A percentile compares a stretch with the other conserved stretches of the same genome.
Conservation (phyloP, 2,329 filamentous ascomycete genomes). For the Ophiostoma perfectum region DNA sequence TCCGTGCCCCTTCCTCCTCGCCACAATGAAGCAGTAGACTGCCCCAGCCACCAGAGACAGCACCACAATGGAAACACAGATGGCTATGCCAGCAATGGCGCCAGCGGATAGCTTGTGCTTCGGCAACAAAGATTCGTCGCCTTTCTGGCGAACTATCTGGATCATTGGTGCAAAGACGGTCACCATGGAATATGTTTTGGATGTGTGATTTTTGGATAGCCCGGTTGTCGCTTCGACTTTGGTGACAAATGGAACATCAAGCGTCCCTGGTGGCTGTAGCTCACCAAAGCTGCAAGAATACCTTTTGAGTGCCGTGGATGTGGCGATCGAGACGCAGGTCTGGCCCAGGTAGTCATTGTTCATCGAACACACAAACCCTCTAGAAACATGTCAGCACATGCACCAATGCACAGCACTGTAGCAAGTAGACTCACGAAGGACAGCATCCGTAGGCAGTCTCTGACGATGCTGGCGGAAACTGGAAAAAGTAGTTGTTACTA, state of each 20-base stretch:
- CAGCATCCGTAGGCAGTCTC: neutral
- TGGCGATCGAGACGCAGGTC: neutral
- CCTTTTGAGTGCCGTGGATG: neutral
- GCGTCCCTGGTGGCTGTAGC: neutral
- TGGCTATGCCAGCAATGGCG: neutral
- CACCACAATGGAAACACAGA: neutral
- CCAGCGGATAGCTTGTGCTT: neutral
- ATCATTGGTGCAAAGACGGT: neutral
- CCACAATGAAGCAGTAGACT: neutral
- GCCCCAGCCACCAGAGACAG: neutral
- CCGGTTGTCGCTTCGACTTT: neutral
- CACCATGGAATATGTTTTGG: neutral
- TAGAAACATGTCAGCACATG: neutral
- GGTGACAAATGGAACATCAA: neutral
- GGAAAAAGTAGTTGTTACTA: neutral
- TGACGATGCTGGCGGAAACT: neutral
- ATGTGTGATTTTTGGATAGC: neutral
- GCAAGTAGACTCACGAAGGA: neutral
- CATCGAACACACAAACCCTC: neutral
- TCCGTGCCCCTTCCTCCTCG: neutral
- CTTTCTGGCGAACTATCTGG: neutral
- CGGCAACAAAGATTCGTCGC: neutral
- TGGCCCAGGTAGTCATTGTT: neutral
- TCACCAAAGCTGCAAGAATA: neutral
- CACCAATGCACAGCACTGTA: neutral